Evolutionary conservation across 192 early-diverging fungal species (phyloP).

Genomic region (Rhizophagus clarus): DNA sequence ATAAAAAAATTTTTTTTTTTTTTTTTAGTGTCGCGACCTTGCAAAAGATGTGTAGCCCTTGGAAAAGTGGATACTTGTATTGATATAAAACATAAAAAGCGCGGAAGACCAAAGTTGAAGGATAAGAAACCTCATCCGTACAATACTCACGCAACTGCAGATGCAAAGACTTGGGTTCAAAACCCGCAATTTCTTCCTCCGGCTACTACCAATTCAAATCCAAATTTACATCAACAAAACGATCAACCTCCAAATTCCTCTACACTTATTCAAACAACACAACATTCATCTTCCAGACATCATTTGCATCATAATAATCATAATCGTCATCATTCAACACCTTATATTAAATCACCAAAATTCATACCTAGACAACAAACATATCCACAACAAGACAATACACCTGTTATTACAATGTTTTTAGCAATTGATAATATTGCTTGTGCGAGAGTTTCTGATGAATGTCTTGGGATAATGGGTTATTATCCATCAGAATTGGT

Average conservation of each 20-base stretch:
- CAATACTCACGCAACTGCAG: slow-evolving; percentile 31
- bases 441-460: slow-evolving; percentile 57
- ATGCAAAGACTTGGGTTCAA: slow-evolving; percentile 33
- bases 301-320: slow-evolving; percentile 3
- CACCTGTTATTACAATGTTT: slow-evolving; percentile 44
- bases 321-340: slow-evolving; percentile 30
- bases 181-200: slow-evolving; percentile 19
- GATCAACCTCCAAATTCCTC: slow-evolving; percentile 21
- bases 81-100: slow-evolving; percentile 88
- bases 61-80: slow-evolving; percentile 77
- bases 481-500: slow-evolving; percentile 59
- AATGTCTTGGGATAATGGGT: slow-evolving; percentile 50
- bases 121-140: slow-evolving; percentile 53
- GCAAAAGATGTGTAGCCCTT: slow-evolving; percentile 73
- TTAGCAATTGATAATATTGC: slow-evolving; percentile 51
- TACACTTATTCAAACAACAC: slow-evolving; percentile 1
- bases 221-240: slow-evolving; percentile 22
- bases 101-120: slow-evolving; percentile 79
- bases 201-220: not conserved
- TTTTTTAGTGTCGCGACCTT: slow-evolving; percentile 66
- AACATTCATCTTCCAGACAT: not conserved
- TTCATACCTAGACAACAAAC: slow-evolving; percentile 28
- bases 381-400: slow-evolving; percentile 28
- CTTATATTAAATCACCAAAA: not conserved
- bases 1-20: too few species aligned